These are phyloP conservation scores for Pythium phragmitis DNA, from an alignment of 352 stramenopile species.

Conservation along the genomic window DNA sequence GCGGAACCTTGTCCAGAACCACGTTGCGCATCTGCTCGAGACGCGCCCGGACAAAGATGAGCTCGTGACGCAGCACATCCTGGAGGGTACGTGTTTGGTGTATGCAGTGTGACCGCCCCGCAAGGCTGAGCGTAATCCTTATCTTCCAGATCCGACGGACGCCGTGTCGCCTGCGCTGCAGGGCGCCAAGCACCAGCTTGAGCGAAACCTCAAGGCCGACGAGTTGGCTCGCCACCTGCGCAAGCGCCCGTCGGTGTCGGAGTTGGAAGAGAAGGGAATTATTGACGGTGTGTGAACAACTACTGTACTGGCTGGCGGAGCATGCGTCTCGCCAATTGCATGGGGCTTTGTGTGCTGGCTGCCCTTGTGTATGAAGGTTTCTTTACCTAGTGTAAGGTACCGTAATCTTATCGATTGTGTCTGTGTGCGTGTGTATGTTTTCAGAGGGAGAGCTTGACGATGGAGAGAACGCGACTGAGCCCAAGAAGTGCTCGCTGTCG, in stretches of 20 bases:
- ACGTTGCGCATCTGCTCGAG: slow-evolving; percentile 79
- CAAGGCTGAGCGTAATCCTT: background rate
- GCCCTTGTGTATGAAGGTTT: background rate
- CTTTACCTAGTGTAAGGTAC: slow-evolving; percentile 1
- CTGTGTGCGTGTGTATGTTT: slow-evolving; percentile 9
- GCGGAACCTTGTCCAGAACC: slow-evolving; percentile 74
- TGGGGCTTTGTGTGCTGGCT: background rate
- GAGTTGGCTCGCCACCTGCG: slow-evolving; percentile 66
- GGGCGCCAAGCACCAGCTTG: slow-evolving; percentile 67
- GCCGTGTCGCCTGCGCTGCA: slow-evolving; percentile 63
- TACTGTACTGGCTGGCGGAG: background rate
- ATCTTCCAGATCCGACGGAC: slow-evolving; percentile 35
- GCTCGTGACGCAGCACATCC: slow-evolving; percentile 71
- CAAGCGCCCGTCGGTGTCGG: slow-evolving; percentile 61
- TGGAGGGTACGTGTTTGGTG: slow-evolving; percentile 39
- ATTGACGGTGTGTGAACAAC: slow-evolving; percentile 43
- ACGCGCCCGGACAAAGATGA: slow-evolving; percentile 76
- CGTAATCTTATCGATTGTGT: slow-evolving; percentile 11
- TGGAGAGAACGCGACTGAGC: slow-evolving; percentile 27
- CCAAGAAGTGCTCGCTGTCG: slow-evolving; percentile 51
- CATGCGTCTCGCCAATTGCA: background rate
- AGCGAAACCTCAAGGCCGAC: slow-evolving; percentile 70
- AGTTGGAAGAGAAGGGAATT: slow-evolving; percentile 79
- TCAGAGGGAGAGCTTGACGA: slow-evolving; percentile 70
- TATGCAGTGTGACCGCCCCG: too few species aligned